These are phyloP conservation scores for Globisporangium iwayamae DNA, from an alignment of 352 stramenopile species.

Conservation along the genomic window DNA sequence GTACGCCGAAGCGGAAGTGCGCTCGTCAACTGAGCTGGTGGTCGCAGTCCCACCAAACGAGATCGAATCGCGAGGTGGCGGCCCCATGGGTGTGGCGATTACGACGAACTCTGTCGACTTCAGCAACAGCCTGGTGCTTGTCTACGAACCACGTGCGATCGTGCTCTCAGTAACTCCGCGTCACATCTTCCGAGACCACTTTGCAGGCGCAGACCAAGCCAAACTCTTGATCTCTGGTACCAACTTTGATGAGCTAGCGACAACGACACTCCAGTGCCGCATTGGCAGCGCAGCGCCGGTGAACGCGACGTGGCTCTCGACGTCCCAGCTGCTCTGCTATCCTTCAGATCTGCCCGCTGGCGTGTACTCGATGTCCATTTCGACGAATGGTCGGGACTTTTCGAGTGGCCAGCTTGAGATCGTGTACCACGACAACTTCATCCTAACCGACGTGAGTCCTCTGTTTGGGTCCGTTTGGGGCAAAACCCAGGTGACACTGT, in stretches of 20 bases:
- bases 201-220: neutral
- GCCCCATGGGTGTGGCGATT: slow-evolving; percentile 24
- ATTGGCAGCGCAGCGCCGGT: slow-evolving; percentile 19
- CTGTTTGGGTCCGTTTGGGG: slow-evolving; percentile 41
- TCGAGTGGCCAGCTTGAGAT: slow-evolving; percentile 34
- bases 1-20: slow-evolving; percentile 13
- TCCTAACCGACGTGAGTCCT: slow-evolving; percentile 32
- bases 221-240: slow-evolving; percentile 23
- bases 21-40: slow-evolving; percentile 19
- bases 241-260: slow-evolving; percentile 25
- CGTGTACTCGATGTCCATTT: slow-evolving; percentile 38
- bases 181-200: slow-evolving; percentile 17
- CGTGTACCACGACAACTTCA: slow-evolving; percentile 36
- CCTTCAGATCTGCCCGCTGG: slow-evolving; percentile 29
- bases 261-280: slow-evolving; percentile 25
- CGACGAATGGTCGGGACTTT: slow-evolving; percentile 44
- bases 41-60: slow-evolving; percentile 18
- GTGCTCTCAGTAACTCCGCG: slow-evolving; percentile 28
- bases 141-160: slow-evolving; percentile 22
- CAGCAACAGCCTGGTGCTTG: slow-evolving; percentile 32
- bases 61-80: slow-evolving; percentile 7
- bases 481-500: slow-evolving; percentile 32
- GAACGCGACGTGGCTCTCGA: slow-evolving; percentile 27
- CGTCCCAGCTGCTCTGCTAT: slow-evolving; percentile 29
- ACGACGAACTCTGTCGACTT: slow-evolving; percentile 31